Base-by-base conservation (phyloP, 257 asterid species). In the Agastache rugosa region DNA sequence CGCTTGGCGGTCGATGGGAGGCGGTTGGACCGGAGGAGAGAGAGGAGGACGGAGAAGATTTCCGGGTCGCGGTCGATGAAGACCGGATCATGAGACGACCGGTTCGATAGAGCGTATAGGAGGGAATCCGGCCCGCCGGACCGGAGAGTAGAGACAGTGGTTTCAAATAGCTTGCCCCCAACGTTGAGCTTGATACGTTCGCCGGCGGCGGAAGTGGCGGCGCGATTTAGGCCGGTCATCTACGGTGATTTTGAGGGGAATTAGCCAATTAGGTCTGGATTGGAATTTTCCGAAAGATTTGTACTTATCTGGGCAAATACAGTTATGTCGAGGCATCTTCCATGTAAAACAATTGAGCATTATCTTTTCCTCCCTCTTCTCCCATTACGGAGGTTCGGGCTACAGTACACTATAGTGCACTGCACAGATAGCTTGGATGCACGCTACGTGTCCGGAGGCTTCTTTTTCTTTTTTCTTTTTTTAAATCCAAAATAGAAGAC, bases 1-100 rank as follows among this genome's bases (percentile, higher is more conserved):
- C 90, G 85, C n/a, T 80, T 84, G 75, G 96, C 88, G 53, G 93
- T 79, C n/a, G 96, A 92, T 12, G 99, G 97, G 15, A 94, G 92
- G 84, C 96, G 92, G 67, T 82, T 86, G 72, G 97, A 85, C 5
- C 98, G 95, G 82, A 94, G 98, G 61, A 94, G 97, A 56, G 96
- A 88, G 74, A 94, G 96, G 73, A 94, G 87, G 64, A 77, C 72
- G 71, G 99, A 84, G 87, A 94, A 94, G 19, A 92, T 83, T 19
- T 90, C 98, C 6, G 98, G 99, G 85, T 94, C 98, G 3, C 99
- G 97, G 86, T 94, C 99, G 63, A 94, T 90, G 87, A 94, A 94
- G 20, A 94, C 81, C 19, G 95, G 87, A 1, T 84, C 86, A 31
- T 79, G 80, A 25, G 68, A 47, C 27, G 85, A 77, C 4, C 96